Evolutionary conservation across 116 monocot genomes (phyloP).

Genomic region (Dioscorea cayenensis): DNA sequence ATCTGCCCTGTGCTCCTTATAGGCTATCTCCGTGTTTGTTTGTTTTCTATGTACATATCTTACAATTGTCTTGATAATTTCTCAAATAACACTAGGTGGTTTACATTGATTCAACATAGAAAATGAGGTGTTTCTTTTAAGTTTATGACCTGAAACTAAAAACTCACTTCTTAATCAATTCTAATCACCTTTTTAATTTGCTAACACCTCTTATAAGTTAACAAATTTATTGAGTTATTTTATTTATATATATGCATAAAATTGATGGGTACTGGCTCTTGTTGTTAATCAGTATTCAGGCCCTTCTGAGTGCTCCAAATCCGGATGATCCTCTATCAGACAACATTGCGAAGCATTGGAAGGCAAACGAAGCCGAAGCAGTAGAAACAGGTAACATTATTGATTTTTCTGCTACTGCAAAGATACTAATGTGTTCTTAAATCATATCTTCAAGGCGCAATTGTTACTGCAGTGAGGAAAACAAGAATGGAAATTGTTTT

Average conservation of each 20-base stretch:
- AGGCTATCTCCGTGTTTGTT: not conserved
- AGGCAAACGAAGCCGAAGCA: constrained; percentile 78
- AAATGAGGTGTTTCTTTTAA: not conserved
- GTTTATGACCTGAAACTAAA: not conserved
- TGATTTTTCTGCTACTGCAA: not conserved
- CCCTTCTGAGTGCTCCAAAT: constrained; percentile 88
- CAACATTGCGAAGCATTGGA: constrained; percentile 94
- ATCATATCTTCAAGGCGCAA: too few relatives aligned
- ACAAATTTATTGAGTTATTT: not conserved
- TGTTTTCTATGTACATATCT: not conserved
- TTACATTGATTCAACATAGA: too few relatives aligned
- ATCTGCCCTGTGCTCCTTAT: too few relatives aligned
- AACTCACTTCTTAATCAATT: not conserved
- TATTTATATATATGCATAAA: not conserved
- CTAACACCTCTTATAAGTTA: not conserved
- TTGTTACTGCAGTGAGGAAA: too few relatives aligned
- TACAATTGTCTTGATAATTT: not conserved
- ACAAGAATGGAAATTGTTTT: too few relatives aligned
- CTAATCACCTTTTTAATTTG: not conserved
- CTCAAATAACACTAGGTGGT: too few relatives aligned
- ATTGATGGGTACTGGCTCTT: not conserved
- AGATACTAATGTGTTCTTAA: too few relatives aligned
- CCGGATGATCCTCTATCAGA: constrained; percentile 88
- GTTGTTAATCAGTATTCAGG: constrained; percentile 63
- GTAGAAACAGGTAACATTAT: constrained; percentile 64